A percentile compares a stretch with the other conserved stretches of the same genome.
phyloP scores from a whole-genome alignment of 352 stramenopile genomes.

The Pythium angustatum region DNA sequence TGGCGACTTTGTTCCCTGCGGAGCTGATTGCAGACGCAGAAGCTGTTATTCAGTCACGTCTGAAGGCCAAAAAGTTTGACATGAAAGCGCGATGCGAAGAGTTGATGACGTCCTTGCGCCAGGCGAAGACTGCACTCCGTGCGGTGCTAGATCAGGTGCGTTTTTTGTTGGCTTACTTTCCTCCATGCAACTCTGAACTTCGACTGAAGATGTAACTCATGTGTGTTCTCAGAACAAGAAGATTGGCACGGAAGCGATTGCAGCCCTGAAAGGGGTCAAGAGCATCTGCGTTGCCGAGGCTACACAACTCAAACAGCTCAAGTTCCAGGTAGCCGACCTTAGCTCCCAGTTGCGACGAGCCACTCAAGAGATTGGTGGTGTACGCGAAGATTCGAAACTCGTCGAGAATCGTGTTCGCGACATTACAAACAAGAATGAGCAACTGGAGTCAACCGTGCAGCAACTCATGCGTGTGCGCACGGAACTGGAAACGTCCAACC shows the following conservation, averaged over 20 bases:
- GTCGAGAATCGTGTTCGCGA: slow-evolving; percentile 9
- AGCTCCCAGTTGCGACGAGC: slow-evolving; percentile 17
- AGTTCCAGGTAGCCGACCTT: slow-evolving; percentile 14
- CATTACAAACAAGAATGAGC: slow-evolving; percentile 22
- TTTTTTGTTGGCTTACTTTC: neutral
- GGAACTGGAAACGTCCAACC: slow-evolving; percentile 32
- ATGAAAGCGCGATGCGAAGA: slow-evolving; percentile 61
- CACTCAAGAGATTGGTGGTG: slow-evolving; percentile 39
- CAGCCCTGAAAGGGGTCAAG: neutral
- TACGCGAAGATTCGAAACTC: slow-evolving; percentile 27
- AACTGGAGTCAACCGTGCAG: slow-evolving; percentile 42
- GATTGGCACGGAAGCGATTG: neutral
- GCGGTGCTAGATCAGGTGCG: slow-evolving; percentile 38
- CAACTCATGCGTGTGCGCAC: slow-evolving; percentile 17
- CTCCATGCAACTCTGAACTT: too few relatives aligned
- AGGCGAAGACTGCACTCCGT: slow-evolving; percentile 48
- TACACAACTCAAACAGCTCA: slow-evolving; percentile 6
- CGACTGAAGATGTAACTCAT: neutral
- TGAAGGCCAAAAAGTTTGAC: slow-evolving; percentile 74
- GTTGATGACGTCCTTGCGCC: slow-evolving; percentile 52
- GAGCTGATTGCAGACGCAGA: slow-evolving; percentile 47
- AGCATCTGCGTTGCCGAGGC: neutral
- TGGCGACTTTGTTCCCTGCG: slow-evolving; percentile 27
- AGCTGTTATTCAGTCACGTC: slow-evolving; percentile 50
- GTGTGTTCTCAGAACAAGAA: neutral